Percentiles rank a stretch among this genome's conserved stretches.
phyloP scores from a whole-genome alignment of 2,329 filamentous ascomycete species.

The Trichophaea hybrida region DNA sequence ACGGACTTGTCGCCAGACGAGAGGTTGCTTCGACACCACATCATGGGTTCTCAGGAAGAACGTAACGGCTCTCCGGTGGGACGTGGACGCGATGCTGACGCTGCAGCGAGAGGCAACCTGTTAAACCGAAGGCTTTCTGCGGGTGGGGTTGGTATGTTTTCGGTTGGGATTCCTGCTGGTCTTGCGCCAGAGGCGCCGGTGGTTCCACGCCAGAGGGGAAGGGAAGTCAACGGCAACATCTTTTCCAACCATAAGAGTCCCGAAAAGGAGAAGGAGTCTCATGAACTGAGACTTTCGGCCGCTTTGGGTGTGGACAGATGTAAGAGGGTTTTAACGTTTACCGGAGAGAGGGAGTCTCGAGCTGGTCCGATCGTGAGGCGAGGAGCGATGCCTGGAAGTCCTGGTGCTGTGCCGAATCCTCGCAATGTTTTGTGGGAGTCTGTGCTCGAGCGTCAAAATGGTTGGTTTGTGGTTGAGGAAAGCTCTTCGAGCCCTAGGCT shows the following conservation, averaged over 20 bases:
- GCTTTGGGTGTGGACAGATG: conserved; percentile 67
- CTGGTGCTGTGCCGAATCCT: neutral
- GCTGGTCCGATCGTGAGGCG: conserved; percentile 13
- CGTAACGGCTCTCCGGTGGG: conserved; percentile 3
- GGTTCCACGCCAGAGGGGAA: conserved; percentile 3
- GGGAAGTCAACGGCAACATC: conserved; percentile 43
- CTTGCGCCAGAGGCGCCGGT: conserved; percentile 27
- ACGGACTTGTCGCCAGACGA: conserved; percentile 22
- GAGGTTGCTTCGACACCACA: conserved; percentile 18
- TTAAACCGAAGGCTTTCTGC: conserved; percentile 22
- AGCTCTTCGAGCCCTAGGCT: neutral
- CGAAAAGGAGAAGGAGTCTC: conserved; percentile 50
- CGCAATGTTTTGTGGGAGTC: neutral
- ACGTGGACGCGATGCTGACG: conserved; percentile 14
- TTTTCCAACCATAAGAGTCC: conserved; percentile 35
- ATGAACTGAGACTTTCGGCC: conserved; percentile 60
- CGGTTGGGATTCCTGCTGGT: conserved; percentile 44
- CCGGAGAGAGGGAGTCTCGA: conserved; percentile 25
- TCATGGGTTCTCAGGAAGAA: neutral
- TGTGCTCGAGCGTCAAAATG: neutral
- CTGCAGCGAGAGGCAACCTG: conserved; percentile 6
- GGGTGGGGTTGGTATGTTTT: conserved; percentile 63
- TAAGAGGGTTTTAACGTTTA: conserved; percentile 49
- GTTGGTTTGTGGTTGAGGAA: neutral
- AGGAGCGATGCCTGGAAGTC: neutral